Percentiles rank a stretch among this genome's conserved stretches.
phyloP scores from a whole-genome alignment of 257 asterid genomes.

The Ilex aquifolium region DNA sequence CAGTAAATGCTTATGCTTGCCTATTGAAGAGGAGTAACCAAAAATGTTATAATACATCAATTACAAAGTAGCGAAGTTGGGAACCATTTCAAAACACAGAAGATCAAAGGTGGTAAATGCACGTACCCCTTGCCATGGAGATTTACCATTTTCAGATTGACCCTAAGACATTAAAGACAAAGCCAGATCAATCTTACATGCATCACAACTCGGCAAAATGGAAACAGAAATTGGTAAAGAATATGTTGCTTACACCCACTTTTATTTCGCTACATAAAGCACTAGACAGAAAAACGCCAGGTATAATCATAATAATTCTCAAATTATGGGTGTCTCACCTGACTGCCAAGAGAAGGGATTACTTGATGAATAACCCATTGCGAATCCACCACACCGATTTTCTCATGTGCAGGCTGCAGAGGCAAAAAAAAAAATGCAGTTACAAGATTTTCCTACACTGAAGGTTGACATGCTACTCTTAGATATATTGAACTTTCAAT shows the following conservation, averaged over 20 bases:
- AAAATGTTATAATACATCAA: no score
- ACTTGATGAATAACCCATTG: conserved; percentile 35
- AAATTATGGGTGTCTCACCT: conserved; percentile 13
- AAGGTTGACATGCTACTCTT: no score
- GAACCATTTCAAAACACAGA: neutral
- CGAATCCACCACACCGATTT: conserved; percentile 33
- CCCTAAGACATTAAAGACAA: conserved; percentile 9
- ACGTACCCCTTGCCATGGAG: conserved; percentile 25
- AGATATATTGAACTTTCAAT: no score
- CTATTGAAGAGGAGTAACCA: neutral
- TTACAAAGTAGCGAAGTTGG: neutral
- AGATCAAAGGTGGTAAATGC: neutral
- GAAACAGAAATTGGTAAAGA: no score
- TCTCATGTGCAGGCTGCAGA: conserved; percentile 31
- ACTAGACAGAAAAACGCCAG: no score
- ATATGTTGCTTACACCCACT: no score
- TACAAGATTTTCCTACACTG: no score
- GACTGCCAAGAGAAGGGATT: conserved; percentile 32
- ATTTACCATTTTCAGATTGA: conserved; percentile 16
- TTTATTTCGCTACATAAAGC: no score
- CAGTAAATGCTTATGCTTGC: no score
- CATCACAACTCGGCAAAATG: no score
- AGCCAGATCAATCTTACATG: no score
- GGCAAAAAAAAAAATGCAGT: neutral
- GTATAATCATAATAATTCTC: no score